These are phyloP conservation scores for Glonium stellatum DNA, from an alignment of 495 filamentous ascomycete species.

Conservation along the genomic window DNA sequence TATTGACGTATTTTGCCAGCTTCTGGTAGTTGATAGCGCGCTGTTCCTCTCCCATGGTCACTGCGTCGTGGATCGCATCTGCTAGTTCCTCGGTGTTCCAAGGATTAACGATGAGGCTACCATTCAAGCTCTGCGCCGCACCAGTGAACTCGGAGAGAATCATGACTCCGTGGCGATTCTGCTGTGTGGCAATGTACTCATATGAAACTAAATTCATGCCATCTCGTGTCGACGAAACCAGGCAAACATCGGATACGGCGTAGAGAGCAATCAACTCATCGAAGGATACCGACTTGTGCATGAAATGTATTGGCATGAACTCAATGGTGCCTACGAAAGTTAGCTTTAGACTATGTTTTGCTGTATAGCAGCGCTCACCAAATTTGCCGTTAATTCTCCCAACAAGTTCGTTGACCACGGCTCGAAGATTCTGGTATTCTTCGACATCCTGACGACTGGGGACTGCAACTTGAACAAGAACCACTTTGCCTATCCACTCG, in stretches of 20 bases:
- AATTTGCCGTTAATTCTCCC: conserved; percentile 91
- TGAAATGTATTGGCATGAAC: conserved; percentile 89
- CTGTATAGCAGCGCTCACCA: conserved; percentile 40
- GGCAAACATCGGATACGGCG: conserved; percentile 79
- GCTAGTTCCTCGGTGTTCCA: conserved; percentile 87
- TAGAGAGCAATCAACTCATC: conserved; percentile 91
- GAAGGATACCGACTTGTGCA: conserved; percentile 83
- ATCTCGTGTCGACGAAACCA: conserved; percentile 86
- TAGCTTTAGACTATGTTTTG: neutral
- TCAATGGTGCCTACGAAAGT: conserved; percentile 64
- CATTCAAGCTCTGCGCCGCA: conserved; percentile 78
- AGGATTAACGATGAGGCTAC: conserved; percentile 81
- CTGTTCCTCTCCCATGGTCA: conserved; percentile 80
- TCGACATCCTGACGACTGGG: conserved; percentile 89
- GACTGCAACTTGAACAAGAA: conserved; percentile 88
- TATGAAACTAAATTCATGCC: conserved; percentile 97
- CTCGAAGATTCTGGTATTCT: conserved; percentile 88
- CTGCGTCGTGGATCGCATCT: conserved; percentile 72
- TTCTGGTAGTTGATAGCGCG: conserved; percentile 74
- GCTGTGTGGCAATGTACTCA: conserved; percentile 89
- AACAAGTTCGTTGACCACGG: conserved; percentile 82
- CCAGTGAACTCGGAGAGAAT: conserved; percentile 91
- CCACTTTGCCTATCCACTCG: conserved; percentile 84
- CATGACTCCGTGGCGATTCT: conserved; percentile 76
- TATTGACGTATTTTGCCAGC: conserved; percentile 75